A percentile compares a stretch with the other conserved stretches of the same genome.
phyloP scores from a whole-genome alignment of 2,329 filamentous ascomycete species.

The Fusarium tricinctum region DNA sequence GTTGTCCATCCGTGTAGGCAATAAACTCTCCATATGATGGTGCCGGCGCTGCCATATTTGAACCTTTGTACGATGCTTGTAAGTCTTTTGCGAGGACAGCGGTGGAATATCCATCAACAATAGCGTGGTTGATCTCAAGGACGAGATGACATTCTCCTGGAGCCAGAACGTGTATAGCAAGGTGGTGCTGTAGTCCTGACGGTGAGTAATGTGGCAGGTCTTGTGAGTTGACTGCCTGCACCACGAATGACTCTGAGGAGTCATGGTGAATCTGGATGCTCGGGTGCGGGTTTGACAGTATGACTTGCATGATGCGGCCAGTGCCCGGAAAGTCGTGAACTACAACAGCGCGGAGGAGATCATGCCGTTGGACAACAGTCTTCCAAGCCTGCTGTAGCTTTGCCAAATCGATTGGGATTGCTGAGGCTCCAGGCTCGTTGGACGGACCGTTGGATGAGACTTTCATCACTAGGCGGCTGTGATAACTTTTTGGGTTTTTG shows the following conservation, averaged over 20 bases:
- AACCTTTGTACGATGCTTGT: background rate
- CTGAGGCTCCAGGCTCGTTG: background rate
- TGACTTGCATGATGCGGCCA: background rate
- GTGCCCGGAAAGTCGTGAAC: background rate
- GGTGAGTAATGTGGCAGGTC: background rate
- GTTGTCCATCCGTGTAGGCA: background rate
- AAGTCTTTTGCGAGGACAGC: background rate
- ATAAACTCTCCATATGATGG: background rate
- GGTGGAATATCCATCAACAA: conserved; percentile 9
- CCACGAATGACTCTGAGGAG: background rate
- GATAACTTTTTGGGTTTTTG: conserved; percentile 7
- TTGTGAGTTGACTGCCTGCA: background rate
- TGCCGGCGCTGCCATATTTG: background rate
- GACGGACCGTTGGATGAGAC: background rate
- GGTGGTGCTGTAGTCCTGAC: conserved; percentile 5
- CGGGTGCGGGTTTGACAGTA: background rate
- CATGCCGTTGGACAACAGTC: background rate
- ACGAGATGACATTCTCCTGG: background rate
- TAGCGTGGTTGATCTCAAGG: conserved; percentile 18
- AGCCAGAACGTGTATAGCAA: background rate
- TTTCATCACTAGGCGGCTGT: conserved; percentile 4
- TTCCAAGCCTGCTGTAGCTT: conserved; percentile 7
- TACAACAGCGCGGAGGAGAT: background rate
- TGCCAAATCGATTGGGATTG: background rate
- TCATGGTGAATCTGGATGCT: background rate